Conservation (phyloP, 208 protist genomes). For the Balamuthia mandrillaris region DNA sequence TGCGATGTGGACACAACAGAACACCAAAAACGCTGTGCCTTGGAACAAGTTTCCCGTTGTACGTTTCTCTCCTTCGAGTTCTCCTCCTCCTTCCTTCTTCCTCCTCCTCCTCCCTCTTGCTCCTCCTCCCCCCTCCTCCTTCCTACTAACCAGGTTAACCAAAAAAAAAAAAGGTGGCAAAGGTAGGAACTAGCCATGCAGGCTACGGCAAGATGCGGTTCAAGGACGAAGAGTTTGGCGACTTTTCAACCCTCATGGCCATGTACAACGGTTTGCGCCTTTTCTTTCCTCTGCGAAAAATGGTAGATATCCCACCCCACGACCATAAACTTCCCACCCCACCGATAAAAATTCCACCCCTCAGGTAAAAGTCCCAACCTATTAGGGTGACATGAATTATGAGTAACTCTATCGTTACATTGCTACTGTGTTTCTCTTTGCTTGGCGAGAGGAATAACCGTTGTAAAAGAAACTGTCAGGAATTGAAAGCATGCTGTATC, state of each 20-base stretch:
- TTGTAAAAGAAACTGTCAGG: no score
- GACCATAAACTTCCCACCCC: background rate
- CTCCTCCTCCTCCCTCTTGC: no score
- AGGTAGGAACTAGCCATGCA: slow-evolving; percentile 28
- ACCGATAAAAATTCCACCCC: no score
- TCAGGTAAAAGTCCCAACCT: no score
- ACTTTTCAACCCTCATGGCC: background rate
- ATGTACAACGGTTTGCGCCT: background rate
- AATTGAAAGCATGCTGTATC: no score
- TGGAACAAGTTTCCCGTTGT: background rate
- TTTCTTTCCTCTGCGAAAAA: background rate
- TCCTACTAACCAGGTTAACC: no score
- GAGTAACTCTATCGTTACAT: no score
- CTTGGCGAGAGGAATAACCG: no score
- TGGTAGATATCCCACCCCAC: background rate
- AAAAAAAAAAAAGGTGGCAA: slow-evolving; percentile 4
- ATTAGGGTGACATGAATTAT: no score
- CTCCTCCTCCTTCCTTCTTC: background rate
- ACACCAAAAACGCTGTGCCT: background rate
- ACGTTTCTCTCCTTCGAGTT: background rate
- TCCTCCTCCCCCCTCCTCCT: no score
- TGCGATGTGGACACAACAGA: no score
- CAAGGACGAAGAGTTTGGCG: slow-evolving; percentile 9
- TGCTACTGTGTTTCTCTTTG: no score
- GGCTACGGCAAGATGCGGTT: slow-evolving; percentile 43